Base-by-base conservation (phyloP, 2,329 filamentous ascomycete species). In the Lasiodiplodia hormozganensis region DNA sequence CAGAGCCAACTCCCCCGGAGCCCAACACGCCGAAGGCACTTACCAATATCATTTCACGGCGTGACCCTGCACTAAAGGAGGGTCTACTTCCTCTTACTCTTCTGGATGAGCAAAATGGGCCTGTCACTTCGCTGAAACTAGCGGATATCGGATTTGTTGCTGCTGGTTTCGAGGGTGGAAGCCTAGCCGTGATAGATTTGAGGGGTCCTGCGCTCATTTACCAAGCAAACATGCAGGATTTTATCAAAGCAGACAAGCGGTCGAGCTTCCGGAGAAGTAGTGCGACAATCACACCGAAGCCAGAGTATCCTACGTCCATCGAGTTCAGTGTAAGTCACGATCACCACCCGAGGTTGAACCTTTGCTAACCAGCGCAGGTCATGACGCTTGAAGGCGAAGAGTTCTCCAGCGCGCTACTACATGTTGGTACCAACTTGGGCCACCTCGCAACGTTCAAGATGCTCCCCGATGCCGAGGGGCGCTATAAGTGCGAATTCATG, bases 131-230 rank as follows among this genome's bases (percentile, higher is more conserved):
- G 1, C 76, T 96, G 47, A 91, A 92, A 69, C 88, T 96, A 68
- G 96, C 94, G n/a, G 93, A 97, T 77, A 90, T 98, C 14, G 96
- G 96, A 0, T 99, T 99, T 76, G 88, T 97, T 12, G 94, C 91
- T 12, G 90, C 91, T 36, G 96, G 94, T 0, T 97, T 94, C 11
- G 92, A 97, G 77, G 88, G 89, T 49, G 96, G 96, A 2, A 89
- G 89, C 71, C 80, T 99, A 47, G 91, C 88, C 10, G 87, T 99
- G 47, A 88, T 98, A 64, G 96, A 99, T 78, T 84, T 99, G 70
- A 89, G 96, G 69, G 95, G 94, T 0, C 96, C 96, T 23, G 85
- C 89, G 0, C 86, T 98, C 57, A 96, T 98, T 70, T 93, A 92
- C 76, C 90, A 89, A 64, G 88, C 88, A 1, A 88, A 90, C 16